Conservation (phyloP, 352 stramenopile species). For the Blastocystis hominis region DNA sequence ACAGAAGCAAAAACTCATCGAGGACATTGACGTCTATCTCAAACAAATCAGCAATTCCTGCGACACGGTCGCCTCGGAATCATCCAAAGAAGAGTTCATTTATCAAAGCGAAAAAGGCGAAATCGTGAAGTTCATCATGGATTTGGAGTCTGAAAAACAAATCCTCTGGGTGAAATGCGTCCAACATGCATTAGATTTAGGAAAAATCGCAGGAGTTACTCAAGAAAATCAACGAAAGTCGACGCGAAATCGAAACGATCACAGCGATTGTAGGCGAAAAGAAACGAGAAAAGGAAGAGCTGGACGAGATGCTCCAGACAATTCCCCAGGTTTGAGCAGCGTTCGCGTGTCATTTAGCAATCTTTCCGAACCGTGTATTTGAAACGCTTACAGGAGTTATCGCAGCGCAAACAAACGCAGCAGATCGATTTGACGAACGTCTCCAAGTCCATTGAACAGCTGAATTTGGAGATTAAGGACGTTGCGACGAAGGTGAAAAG, state of each 20-base stretch:
- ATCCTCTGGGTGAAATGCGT: neutral
- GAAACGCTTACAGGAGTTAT: neutral
- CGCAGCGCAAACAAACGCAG: neutral
- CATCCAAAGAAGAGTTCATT: slow-evolving; percentile 41
- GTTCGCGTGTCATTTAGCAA: neutral
- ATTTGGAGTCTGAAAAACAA: slow-evolving; percentile 29
- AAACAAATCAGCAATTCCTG: neutral
- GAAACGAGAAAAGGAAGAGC: slow-evolving; percentile 32
- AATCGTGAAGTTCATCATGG: neutral
- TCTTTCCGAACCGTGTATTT: neutral
- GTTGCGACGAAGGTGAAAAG: neutral
- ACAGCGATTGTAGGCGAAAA: slow-evolving; percentile 1
- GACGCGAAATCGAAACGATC: slow-evolving; percentile 35
- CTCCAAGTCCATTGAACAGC: neutral
- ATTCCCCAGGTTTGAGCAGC: neutral
- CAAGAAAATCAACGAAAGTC: neutral
- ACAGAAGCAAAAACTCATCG: slow-evolving; percentile 12
- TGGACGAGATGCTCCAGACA: neutral
- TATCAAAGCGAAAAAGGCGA: neutral
- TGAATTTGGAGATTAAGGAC: slow-evolving; percentile 10
- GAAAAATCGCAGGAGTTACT: slow-evolving; percentile 4
- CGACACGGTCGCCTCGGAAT: neutral
- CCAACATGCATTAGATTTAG: neutral
- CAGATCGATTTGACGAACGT: neutral
- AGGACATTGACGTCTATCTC: slow-evolving; percentile 31